Evolutionary conservation across 768 basidiomycete species (phyloP).

Genomic region (Kwoniella bestiolae): DNA sequence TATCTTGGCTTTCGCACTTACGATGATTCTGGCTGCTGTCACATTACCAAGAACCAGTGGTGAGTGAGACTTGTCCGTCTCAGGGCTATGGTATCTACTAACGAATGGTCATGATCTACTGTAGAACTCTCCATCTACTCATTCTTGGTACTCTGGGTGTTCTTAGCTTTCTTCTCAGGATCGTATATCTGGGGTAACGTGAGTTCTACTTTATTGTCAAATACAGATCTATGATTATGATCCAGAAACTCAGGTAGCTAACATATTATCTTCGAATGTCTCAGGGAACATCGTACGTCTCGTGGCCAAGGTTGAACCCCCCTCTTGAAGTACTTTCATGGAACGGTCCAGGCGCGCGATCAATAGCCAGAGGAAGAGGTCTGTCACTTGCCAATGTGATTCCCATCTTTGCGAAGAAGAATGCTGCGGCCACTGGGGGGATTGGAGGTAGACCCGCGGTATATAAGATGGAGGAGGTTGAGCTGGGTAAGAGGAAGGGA

Average conservation of each 20-base stretch:
- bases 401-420: slow-evolving; percentile 42
- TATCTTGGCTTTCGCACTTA: slow-evolving; percentile 74
- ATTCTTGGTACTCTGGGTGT: slow-evolving; percentile 78
- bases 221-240: too few relatives aligned
- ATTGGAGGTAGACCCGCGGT: slow-evolving; percentile 27
- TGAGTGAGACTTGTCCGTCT: too few relatives aligned
- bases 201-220: too few relatives aligned
- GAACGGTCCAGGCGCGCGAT: slow-evolving; percentile 82
- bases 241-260: too few relatives aligned
- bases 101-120: neutral
- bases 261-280: slow-evolving; percentile 54
- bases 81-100: too few relatives aligned
- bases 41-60: slow-evolving; percentile 86
- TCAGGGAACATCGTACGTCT: slow-evolving; percentile 93
- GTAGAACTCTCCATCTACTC: slow-evolving; percentile 82
- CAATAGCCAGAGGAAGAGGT: slow-evolving; percentile 73
- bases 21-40: slow-evolving; percentile 84
- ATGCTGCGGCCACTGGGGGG: slow-evolving; percentile 30
- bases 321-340: slow-evolving; percentile 81
- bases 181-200: slow-evolving; percentile 67
- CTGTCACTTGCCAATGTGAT: slow-evolving; percentile 58
- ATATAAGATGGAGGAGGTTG: slow-evolving; percentile 69
- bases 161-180: slow-evolving; percentile 66
- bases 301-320: slow-evolving; percentile 87
- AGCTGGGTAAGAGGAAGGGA: slow-evolving; percentile 80